Base-by-base conservation (phyloP, 2,329 filamentous ascomycete genomes). In the Talaromyces sp. region DNA sequence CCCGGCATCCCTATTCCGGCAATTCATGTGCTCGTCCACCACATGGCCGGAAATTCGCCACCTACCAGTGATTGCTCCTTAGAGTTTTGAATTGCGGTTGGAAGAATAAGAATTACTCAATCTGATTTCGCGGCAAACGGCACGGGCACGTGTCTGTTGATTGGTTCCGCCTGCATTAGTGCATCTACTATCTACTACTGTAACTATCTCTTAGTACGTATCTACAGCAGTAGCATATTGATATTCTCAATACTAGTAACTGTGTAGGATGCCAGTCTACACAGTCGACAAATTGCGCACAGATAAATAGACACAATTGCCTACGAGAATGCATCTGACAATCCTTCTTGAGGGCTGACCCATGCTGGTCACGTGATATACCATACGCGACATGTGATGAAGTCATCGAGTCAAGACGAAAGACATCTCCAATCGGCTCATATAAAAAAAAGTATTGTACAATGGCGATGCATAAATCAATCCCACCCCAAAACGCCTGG, bases 401-500 rank as follows among this genome's bases (percentile, higher is more conserved):
- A 38, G 35, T 38, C 43, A 46, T 6, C 43, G 21, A 24, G n/a
- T 24, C 9, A 21, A 46, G 10, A 19, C 21, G 4, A 21, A 43
- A 43, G 21, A 9, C 3, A 27, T 3, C 26, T 3, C n/a, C 17
- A 43, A 10, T 9, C 21, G 13, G 14, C 17, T 27, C 4, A 29
- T 52, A 29, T 13, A 17, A 35, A 17, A 6, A 52, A 14, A 29
- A 8, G 8, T 52, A 29, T 52, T 52, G 26, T 52, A 52, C 49
- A 52, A 14, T 52, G 49, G 31, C 27, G 24, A 29, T 27, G 49
- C 49, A 52, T 24, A 11, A n/a, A 29, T 19, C 3, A 10, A 52
- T 29, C 24, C 24, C 21, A 51, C 46, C 29, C 41, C 38, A 26
- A 24, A 58, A 58, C 57, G 57, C 57, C 57, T n/a, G 32, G 27